Conservation (phyloP, 257 asterid species). For the Nicotiana tomentosiformis region DNA sequence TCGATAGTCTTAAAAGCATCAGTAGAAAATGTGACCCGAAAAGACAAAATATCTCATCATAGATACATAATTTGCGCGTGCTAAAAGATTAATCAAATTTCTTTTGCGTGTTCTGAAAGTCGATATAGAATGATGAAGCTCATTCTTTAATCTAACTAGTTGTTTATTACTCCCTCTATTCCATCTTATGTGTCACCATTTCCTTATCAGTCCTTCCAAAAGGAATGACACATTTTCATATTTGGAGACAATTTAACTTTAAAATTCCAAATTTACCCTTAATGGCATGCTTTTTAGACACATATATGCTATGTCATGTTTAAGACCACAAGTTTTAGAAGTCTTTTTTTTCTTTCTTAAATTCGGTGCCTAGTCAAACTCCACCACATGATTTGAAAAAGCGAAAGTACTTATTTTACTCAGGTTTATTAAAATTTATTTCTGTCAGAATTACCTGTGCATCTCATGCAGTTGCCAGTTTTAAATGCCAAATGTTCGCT, state of each 20-base stretch:
- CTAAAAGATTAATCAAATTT: background rate
- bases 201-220: no score
- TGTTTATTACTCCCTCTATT: background rate
- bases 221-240: no score
- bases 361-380: no score
- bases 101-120: background rate
- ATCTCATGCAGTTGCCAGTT: background rate
- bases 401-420: background rate
- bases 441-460: slow-evolving; percentile 2
- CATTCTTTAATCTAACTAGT: background rate
- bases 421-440: background rate
- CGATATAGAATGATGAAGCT: background rate
- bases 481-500: background rate
- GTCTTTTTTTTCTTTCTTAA: no score
- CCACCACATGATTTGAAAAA: no score
- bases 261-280: no score
- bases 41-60: background rate
- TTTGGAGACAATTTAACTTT: no score
- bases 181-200: no score
- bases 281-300: no score
- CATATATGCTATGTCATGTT: no score
- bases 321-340: no score
- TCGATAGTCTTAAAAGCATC: background rate
- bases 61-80: background rate
- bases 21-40: background rate